Evolutionary conservation across 345 rosid genomes (phyloP).

Genomic region (Firmiana major): DNA sequence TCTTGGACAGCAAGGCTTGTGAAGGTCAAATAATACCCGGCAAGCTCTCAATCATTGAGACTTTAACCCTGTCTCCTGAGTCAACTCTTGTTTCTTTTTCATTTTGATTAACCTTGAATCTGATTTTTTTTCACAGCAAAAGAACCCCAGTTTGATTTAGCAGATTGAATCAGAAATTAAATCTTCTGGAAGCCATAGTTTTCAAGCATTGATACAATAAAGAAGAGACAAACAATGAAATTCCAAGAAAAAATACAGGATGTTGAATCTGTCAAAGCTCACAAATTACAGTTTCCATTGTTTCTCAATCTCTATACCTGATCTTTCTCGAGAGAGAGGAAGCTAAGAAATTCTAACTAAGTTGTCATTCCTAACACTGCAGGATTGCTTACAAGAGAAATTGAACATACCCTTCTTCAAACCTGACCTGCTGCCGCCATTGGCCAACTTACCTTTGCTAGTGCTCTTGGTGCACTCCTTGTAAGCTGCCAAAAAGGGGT

Average conservation of each 20-base stretch:
- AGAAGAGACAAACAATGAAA: background rate
- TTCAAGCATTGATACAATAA: background rate
- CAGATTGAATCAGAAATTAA: background rate
- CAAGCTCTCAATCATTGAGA: too few relatives aligned
- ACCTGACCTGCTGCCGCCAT: background rate
- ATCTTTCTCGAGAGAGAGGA: conserved; percentile 15
- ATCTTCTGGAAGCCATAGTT: background rate
- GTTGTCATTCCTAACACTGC: conserved; percentile 36
- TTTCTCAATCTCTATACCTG: background rate
- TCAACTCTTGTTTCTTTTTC: background rate
- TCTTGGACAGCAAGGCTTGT: background rate
- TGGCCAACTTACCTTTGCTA: conserved; percentile 12
- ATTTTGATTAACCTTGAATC: background rate
- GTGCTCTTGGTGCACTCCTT: conserved; percentile 39
- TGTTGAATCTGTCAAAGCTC: background rate
- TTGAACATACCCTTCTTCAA: conserved; percentile 16
- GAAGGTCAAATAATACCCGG: too few relatives aligned
- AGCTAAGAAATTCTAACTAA: conserved; percentile 34
- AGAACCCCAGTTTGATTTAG: background rate
- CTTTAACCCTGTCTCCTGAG: too few relatives aligned
- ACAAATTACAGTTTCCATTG: background rate
- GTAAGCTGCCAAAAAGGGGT: conserved; percentile 50
- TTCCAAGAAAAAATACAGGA: background rate
- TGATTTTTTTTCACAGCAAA: background rate
- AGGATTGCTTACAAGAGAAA: conserved; percentile 43